A percentile compares a stretch with the other conserved stretches of the same genome.
Conservation (phyloP, 495 filamentous ascomycete genomes). For the Bryoglossum gracile region DNA sequence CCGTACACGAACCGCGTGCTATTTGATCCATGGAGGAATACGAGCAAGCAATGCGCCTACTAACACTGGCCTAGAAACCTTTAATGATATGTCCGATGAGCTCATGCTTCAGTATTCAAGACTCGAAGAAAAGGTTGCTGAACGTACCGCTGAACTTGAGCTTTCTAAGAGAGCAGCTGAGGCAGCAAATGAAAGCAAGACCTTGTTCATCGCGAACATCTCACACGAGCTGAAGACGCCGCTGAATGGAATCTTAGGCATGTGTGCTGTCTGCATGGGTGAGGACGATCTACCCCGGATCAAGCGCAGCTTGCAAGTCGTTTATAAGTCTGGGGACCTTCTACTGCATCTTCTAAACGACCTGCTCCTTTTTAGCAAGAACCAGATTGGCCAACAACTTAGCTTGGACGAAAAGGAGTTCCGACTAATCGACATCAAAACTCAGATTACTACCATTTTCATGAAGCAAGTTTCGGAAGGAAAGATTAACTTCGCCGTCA, state of each 20-base stretch:
- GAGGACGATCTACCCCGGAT: slow-evolving; percentile 71
- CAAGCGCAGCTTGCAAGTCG: slow-evolving; percentile 72
- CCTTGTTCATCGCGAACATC: slow-evolving; percentile 91
- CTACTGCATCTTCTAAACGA: slow-evolving; percentile 85
- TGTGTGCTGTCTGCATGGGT: slow-evolving; percentile 79
- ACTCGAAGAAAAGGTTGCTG: slow-evolving; percentile 74
- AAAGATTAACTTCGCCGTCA: slow-evolving; percentile 61
- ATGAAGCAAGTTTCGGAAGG: slow-evolving; percentile 80
- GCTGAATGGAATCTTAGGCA: slow-evolving; percentile 86
- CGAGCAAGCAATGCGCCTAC: not conserved
- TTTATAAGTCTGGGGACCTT: slow-evolving; percentile 87
- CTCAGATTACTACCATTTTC: slow-evolving; percentile 78
- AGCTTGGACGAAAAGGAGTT: slow-evolving; percentile 82
- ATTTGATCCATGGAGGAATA: too few species aligned
- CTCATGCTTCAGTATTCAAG: slow-evolving; percentile 75
- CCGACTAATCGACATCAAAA: slow-evolving; percentile 65
- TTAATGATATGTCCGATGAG: slow-evolving; percentile 93
- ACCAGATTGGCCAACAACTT: slow-evolving; percentile 77
- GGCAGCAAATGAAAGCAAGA: slow-evolving; percentile 89
- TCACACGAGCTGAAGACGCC: slow-evolving; percentile 92
- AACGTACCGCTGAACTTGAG: slow-evolving; percentile 78
- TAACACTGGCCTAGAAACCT: slow-evolving; percentile 45
- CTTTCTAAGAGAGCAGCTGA: slow-evolving; percentile 87
- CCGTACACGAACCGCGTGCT: too few species aligned
- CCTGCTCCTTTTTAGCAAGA: slow-evolving; percentile 85